These are phyloP conservation scores for Backusella australiensis DNA, from an alignment of 192 early-diverging fungal genomes.

Conservation along the genomic window DNA sequence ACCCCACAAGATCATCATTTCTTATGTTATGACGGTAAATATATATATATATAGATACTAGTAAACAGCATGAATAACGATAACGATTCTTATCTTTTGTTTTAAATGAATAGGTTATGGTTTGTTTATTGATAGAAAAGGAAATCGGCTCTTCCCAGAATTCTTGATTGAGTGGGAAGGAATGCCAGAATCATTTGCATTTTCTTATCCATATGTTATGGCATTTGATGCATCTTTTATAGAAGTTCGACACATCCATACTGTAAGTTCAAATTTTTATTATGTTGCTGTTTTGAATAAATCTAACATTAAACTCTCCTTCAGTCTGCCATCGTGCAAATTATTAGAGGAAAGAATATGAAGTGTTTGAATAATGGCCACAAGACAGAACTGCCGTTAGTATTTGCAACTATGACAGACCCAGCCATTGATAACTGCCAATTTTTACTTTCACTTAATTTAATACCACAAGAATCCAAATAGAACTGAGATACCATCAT, in stretches of 20 bases:
- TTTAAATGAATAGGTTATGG: constrained; percentile 65
- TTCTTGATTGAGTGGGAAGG: constrained; percentile 91
- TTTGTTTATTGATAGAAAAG: constrained; percentile 88
- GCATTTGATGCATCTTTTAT: constrained; percentile 92
- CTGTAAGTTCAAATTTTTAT: constrained; percentile 35
- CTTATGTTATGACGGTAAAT: constrained; percentile 92
- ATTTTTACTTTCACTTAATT: constrained; percentile 17
- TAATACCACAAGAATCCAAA: background rate
- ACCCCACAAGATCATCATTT: constrained; percentile 76
- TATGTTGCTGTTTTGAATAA: background rate
- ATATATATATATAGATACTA: too few relatives aligned
- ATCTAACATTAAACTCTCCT: background rate
- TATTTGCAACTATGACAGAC: constrained; percentile 29
- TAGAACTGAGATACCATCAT: background rate
- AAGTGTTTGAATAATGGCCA: constrained; percentile 46
- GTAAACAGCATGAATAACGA: constrained; percentile 57
- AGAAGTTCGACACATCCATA: constrained; percentile 81
- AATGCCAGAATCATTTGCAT: constrained; percentile 77
- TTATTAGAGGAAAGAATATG: constrained; percentile 56
- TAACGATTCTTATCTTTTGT: constrained; percentile 33
- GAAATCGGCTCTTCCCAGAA: constrained; percentile 66
- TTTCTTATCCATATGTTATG: constrained; percentile 79
- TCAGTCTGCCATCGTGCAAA: constrained; percentile 49
- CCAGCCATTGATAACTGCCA: constrained; percentile 19
- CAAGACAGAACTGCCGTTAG: constrained; percentile 18